Conservation (phyloP, 2,329 filamentous ascomycete species). For the Colletotrichum sp. region DNA sequence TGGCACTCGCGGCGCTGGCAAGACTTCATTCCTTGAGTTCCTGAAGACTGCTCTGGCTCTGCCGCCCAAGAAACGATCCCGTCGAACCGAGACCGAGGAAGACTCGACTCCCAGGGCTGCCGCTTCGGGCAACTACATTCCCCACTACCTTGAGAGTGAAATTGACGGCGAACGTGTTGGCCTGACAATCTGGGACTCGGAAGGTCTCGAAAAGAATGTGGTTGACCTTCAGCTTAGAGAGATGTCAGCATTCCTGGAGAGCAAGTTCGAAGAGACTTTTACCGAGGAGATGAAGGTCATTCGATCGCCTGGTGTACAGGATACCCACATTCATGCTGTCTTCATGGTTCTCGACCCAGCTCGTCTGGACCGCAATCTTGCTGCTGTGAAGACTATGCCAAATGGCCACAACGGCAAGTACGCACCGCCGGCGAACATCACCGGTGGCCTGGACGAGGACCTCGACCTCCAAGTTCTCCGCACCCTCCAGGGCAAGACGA, state of each 20-base stretch:
- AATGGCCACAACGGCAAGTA: slow-evolving; percentile 60
- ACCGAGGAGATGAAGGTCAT: slow-evolving; percentile 97
- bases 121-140: slow-evolving; percentile 75
- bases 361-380: slow-evolving; percentile 83
- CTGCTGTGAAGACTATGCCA: slow-evolving; percentile 62
- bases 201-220: slow-evolving; percentile 91
- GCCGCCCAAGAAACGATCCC: slow-evolving; percentile 77
- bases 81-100: slow-evolving; percentile 54
- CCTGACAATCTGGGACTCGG: slow-evolving; percentile 94
- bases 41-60: slow-evolving; percentile 85
- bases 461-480: slow-evolving; percentile 90
- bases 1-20: slow-evolving; percentile 86
- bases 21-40: slow-evolving; percentile 97
- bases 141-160: slow-evolving; percentile 92
- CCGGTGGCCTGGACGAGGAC: slow-evolving; percentile 82
- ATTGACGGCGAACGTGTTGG: slow-evolving; percentile 92
- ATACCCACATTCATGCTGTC: slow-evolving; percentile 96
- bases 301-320: slow-evolving; percentile 87
- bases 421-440: slow-evolving; percentile 43
- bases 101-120: slow-evolving; percentile 51
- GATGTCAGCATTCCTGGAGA: slow-evolving; percentile 91
- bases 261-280: slow-evolving; percentile 98
- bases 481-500: slow-evolving; percentile 89
- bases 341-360: slow-evolving; percentile 91
- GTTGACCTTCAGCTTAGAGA: slow-evolving; percentile 93